phyloP scores from a whole-genome alignment of 805 yeast species.

The Wickerhamiella parazyma region DNA sequence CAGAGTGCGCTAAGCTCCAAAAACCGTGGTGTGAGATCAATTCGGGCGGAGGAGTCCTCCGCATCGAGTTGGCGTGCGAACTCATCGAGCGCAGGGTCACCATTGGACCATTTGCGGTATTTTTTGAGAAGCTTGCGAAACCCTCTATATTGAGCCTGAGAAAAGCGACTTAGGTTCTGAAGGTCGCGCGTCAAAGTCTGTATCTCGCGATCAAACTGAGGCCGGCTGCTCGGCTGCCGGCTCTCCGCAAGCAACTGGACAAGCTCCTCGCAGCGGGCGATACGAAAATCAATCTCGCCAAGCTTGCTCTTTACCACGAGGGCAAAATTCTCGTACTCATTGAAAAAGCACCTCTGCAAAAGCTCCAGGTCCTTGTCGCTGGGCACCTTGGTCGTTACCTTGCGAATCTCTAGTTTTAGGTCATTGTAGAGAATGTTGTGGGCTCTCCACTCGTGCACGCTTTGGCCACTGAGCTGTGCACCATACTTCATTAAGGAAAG shows the following conservation, averaged over 20 bases:
- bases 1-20: slow-evolving; percentile 43
- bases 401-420: slow-evolving; percentile 50
- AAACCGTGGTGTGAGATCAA: slow-evolving; percentile 50
- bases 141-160: slow-evolving; percentile 58
- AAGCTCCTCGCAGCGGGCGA: slow-evolving; percentile 28
- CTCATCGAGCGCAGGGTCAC: slow-evolving; percentile 19
- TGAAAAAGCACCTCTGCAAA: slow-evolving; percentile 11
- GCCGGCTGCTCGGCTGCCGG: background rate
- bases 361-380: slow-evolving; percentile 10
- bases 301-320: slow-evolving; percentile 54
- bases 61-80: slow-evolving; percentile 29
- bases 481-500: slow-evolving; percentile 65
- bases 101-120: slow-evolving; percentile 35
- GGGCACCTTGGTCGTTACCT: slow-evolving; percentile 31
- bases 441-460: slow-evolving; percentile 79
- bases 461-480: slow-evolving; percentile 51
- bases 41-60: slow-evolving; percentile 43
- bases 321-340: slow-evolving; percentile 24
- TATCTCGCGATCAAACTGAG: slow-evolving; percentile 27
- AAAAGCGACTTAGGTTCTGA: slow-evolving; percentile 55
- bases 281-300: slow-evolving; percentile 51
- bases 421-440: slow-evolving; percentile 76
- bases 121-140: slow-evolving; percentile 63
- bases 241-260: slow-evolving; percentile 23
- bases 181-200: slow-evolving; percentile 36